These are phyloP conservation scores for Phytophthora agathidicida DNA, from an alignment of 352 stramenopile species.

Conservation along the genomic window DNA sequence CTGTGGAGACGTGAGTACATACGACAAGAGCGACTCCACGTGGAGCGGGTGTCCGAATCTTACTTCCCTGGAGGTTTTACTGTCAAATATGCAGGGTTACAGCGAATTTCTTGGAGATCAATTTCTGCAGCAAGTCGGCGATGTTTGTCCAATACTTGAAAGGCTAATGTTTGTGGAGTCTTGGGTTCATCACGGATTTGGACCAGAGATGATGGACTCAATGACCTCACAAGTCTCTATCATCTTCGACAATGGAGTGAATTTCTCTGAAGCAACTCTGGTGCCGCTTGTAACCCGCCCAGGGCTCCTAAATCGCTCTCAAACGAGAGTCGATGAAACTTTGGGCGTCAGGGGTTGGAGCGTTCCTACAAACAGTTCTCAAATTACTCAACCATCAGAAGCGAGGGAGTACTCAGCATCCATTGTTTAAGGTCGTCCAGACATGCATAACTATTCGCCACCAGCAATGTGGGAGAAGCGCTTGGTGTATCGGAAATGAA, in stretches of 20 bases:
- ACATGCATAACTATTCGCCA: slow-evolving; percentile 28
- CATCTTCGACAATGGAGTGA: slow-evolving; percentile 22
- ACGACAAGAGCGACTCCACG: slow-evolving; percentile 29
- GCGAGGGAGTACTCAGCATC: slow-evolving; percentile 14
- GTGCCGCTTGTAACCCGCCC: slow-evolving; percentile 11
- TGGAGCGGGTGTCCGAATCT: slow-evolving; percentile 28
- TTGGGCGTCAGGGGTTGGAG: slow-evolving; percentile 22
- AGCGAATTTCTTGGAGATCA: slow-evolving; percentile 28
- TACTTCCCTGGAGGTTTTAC: slow-evolving; percentile 20
- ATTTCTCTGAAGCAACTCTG: slow-evolving; percentile 18
- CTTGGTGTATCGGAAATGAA: slow-evolving; percentile 28
- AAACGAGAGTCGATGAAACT: slow-evolving; percentile 22
- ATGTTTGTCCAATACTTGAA: slow-evolving; percentile 22
- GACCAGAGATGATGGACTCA: slow-evolving; percentile 22
- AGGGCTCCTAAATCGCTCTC: not conserved
- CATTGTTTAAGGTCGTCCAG: slow-evolving; percentile 24
- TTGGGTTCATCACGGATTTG: slow-evolving; percentile 31
- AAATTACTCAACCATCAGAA: not conserved
- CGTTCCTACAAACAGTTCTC: slow-evolving; percentile 27
- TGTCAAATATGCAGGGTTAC: slow-evolving; percentile 37
- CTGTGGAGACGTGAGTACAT: slow-evolving; percentile 42
- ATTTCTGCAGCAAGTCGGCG: slow-evolving; percentile 25
- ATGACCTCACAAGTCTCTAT: slow-evolving; percentile 7
- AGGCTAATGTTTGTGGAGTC: slow-evolving; percentile 22
- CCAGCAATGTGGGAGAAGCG: slow-evolving; percentile 17